A percentile compares a stretch with the other conserved stretches of the same genome.
Conservation (phyloP, 1,284 basidiomycete genomes). For the Rhodotorula sp. region DNA sequence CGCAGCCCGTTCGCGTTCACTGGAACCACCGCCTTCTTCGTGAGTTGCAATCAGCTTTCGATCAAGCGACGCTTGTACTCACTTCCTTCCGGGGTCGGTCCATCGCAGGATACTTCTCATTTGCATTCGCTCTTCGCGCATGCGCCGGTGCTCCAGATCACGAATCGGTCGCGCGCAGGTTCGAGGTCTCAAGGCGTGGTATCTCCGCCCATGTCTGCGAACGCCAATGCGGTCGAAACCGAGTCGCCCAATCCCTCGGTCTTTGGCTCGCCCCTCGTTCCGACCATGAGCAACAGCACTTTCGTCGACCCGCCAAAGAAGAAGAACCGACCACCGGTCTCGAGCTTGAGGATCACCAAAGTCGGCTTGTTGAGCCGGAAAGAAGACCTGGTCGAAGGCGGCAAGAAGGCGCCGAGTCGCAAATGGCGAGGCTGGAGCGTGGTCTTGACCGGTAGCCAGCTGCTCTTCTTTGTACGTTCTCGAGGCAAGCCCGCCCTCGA, state of each 20-base stretch:
- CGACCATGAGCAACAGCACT: slow-evolving; percentile 28
- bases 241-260: background rate
- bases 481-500: slow-evolving; percentile 56
- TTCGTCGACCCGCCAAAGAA: slow-evolving; percentile 22
- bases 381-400: slow-evolving; percentile 73
- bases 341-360: slow-evolving; percentile 72
- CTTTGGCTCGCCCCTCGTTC: slow-evolving; percentile 27
- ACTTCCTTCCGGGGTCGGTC: no score
- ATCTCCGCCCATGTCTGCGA: background rate
- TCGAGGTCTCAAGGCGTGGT: background rate
- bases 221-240: background rate
- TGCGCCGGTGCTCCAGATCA: slow-evolving; percentile 61
- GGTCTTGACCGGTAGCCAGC: slow-evolving; percentile 82
- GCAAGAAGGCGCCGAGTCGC: slow-evolving; percentile 69
- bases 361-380: slow-evolving; percentile 79
- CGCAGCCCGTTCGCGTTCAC: slow-evolving; percentile 67
- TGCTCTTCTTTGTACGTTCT: slow-evolving; percentile 69
- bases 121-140: slow-evolving; percentile 68
- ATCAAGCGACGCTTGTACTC: background rate
- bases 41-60: background rate
- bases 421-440: slow-evolving; percentile 90
- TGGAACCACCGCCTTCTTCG: slow-evolving; percentile 68
- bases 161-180: slow-evolving; percentile 15
- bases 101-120: slow-evolving; percentile 48
- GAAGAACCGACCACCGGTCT: slow-evolving; percentile 15